A percentile compares a stretch with the other conserved stretches of the same genome.
phyloP scores from a whole-genome alignment of 495 filamentous ascomycete genomes.

The Penicillium ochrochloron region DNA sequence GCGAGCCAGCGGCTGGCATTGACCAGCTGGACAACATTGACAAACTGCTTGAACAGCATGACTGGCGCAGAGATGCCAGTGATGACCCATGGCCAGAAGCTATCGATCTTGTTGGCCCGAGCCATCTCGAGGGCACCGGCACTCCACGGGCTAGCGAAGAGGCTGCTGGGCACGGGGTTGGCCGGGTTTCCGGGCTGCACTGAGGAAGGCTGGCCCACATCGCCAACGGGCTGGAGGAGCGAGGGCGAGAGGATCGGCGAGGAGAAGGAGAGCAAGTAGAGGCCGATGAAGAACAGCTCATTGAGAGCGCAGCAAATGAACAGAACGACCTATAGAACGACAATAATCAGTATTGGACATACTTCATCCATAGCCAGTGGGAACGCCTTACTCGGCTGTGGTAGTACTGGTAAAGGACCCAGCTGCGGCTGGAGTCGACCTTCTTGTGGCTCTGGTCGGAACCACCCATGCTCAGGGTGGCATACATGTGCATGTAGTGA shows the following conservation, averaged over 20 bases:
- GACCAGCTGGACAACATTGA: conserved; percentile 92
- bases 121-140: conserved; percentile 91
- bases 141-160: conserved; percentile 85
- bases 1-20: conserved; percentile 93
- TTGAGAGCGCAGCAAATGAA: conserved; percentile 90
- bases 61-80: conserved; percentile 80
- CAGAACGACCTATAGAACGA: conserved; percentile 71
- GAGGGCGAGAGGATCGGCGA: conserved; percentile 83
- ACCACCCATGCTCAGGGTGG: conserved; percentile 79
- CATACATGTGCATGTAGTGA: conserved; percentile 99
- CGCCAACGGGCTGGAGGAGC: conserved; percentile 62
- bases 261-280: conserved; percentile 97
- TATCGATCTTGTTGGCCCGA: conserved; percentile 91
- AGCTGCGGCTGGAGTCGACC: conserved; percentile 67
- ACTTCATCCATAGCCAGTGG: background rate
- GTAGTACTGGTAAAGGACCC: conserved; percentile 93
- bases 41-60: conserved; percentile 88
- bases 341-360: background rate
- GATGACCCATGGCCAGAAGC: conserved; percentile 83
- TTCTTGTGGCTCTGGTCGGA: conserved; percentile 87
- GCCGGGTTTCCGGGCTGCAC: conserved; percentile 69
- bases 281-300: conserved; percentile 94
- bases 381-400: conserved; percentile 74
- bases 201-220: conserved; percentile 50
- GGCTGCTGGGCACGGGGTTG: conserved; percentile 62